Base-by-base conservation (phyloP, 2,329 filamentous ascomycete species). In the Curvularia eragrostidis region DNA sequence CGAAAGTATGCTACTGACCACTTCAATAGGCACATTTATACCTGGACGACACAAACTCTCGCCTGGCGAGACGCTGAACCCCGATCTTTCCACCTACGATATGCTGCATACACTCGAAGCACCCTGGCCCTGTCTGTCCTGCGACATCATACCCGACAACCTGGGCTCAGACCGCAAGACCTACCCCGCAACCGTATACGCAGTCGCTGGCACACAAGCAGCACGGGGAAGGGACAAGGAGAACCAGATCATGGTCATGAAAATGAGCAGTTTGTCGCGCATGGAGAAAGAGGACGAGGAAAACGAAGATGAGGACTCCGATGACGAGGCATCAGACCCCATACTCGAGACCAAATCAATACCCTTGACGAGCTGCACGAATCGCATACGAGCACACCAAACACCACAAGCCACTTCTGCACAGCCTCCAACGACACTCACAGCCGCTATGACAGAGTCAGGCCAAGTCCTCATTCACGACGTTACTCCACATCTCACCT, bases 171-270 rank as follows among this genome's bases (percentile, higher is more conserved):
- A 92, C 77, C 89, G 95, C 73, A 96, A 89, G 77, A 88, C 89
- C n/a, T 99, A 96, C 78, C 95, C 95, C 24, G 92, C 93, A 49
- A 97, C 94, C 58, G 89, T 97, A 80, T 99, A 98, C 80, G 90
- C 93, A 10, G 93, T 98, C 30, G 89, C 93, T 18, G 95, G 95
- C 59, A 99, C 95, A 12, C 95, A 99, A 81, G 95, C 95, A 38
- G 93, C 94, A 69, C 82, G 80, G 57, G 82, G 83, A 48, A 85
- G 88, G 66, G 84, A 89, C 48, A 89, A 88, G 76, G 95, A 99
- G 73, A 99, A 99, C 77, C 88, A 96, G 78, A 82, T 99, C 72
- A 89, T 98, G 87, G 88, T 98, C 38, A 91, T 97, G 86, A 98
- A 98, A 81, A 89, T 99, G 75, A 97, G 93, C 73, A 91, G 93